Evolutionary conservation across 2,329 filamentous ascomycete genomes (phyloP).

Genomic region (Emergomyces africanus): DNA sequence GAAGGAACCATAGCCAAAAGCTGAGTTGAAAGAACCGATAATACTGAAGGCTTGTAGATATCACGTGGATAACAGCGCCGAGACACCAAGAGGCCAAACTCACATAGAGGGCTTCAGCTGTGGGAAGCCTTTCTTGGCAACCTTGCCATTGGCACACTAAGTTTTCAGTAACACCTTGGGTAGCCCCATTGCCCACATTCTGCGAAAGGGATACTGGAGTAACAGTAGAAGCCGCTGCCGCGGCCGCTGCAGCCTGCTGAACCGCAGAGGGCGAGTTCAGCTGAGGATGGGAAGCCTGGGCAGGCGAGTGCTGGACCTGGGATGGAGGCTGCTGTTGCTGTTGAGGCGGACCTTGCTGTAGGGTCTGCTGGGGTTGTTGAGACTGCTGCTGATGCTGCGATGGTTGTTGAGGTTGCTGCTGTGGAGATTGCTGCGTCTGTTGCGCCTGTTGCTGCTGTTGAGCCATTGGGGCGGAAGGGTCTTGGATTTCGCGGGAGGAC

Average conservation of each 20-base stretch:
- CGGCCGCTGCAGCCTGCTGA: conserved; percentile 21
- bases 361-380: conserved; percentile 6
- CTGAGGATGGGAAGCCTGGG: conserved; percentile 14
- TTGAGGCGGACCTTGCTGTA: not conserved
- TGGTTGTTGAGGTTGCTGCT: conserved; percentile 9
- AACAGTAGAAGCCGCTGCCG: conserved; percentile 26
- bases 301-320: conserved; percentile 12
- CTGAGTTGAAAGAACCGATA: not conserved
- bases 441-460: conserved; percentile 6
- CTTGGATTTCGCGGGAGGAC: conserved; percentile 30
- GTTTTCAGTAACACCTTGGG: conserved; percentile 22
- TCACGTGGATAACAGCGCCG: conserved; percentile 5
- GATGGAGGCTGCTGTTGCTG: conserved; percentile 10
- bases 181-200: conserved; percentile 18
- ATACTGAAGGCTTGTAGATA: not conserved
- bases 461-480: conserved; percentile 14
- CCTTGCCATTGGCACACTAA: conserved; percentile 48
- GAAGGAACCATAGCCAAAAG: not conserved
- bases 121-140: conserved; percentile 47
- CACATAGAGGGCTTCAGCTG: conserved; percentile 51
- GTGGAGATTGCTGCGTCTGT: conserved; percentile 14
- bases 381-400: conserved; percentile 7
- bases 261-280: conserved; percentile 22
- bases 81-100: conserved; percentile 13
- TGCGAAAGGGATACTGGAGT: conserved; percentile 16